Base-by-base conservation (phyloP, 192 early-diverging fungal species). In the Gorgonomyces haynaldii region DNA sequence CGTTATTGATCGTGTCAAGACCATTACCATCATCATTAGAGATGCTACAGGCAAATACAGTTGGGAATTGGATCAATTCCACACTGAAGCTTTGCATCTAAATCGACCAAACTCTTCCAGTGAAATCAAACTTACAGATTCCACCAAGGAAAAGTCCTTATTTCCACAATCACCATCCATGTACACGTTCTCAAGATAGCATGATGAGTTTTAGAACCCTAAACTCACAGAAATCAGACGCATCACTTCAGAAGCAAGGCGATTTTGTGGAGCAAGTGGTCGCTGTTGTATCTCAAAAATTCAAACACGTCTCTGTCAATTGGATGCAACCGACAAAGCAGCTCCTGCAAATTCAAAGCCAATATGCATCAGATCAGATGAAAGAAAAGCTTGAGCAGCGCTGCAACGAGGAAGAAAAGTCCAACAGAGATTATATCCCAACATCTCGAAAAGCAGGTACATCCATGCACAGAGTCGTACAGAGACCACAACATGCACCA, bases 61-160 rank as follows among this genome's bases (percentile, higher is more conserved):
- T 2, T 91, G 88, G 88, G 87, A 91, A 45, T 66, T 68, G 5
- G 62, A 72, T 27, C 48, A 84, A n/a, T 87, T 87, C 58, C 85
- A 78, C 57, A 46, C 71, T 16, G 49, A 48, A 1, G 67, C 77
- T 8, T 53, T 66, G 46, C 35, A 52, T 56, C 57, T 37, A 37
- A 23, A 17, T 16, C 45, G 54, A 52, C 13, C n/a, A 25, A 55
- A 54, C 19, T 49, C 36, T 12, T 17, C 42, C 22, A 0, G 4
- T 12, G 15, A n/a, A 44, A 50, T 16, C 7, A 5, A 7, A 16
- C 53, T 49, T 19, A 53, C 44, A 7, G 15, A 54, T n/a, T 6
- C 4, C 6, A 15, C 44, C 15, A 15, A 13, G 19, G 37, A 37
- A 15, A 17, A 13, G 6, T 37, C 37, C 7, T 17, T 17, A 15